Evolutionary conservation across 2,329 filamentous ascomycete species (phyloP).

Genomic region (Clarireedia monteithiana): DNA sequence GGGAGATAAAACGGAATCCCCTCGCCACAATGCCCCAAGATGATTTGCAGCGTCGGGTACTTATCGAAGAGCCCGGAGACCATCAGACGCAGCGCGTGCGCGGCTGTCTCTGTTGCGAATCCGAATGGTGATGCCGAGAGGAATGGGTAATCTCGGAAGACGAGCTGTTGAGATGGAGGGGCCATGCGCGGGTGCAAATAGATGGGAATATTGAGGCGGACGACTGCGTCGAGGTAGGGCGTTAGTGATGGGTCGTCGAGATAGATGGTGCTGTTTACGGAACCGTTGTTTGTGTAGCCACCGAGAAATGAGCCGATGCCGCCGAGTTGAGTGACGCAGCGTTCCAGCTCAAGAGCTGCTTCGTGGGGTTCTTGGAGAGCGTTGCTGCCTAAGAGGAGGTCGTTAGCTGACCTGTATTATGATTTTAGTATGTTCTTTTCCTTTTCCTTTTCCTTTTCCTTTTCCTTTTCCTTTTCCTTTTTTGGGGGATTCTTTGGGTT

Average conservation of each 20-base stretch:
- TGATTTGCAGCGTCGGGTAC: conserved; percentile 17
- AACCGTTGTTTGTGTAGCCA: conserved; percentile 31
- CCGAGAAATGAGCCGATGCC: conserved; percentile 37
- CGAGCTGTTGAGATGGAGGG: conserved; percentile 24
- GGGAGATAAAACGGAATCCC: conserved; percentile 14
- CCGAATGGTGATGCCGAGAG: conserved; percentile 39
- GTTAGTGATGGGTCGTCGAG: conserved; percentile 29
- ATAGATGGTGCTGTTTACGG: conserved; percentile 18
- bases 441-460: too few relatives aligned
- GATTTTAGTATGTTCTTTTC: too few relatives aligned
- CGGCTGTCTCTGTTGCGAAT: conserved; percentile 38
- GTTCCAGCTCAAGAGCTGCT: conserved; percentile 18
- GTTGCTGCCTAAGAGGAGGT: not conserved
- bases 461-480: too few relatives aligned
- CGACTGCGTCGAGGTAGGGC: conserved; percentile 28
- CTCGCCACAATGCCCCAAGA: conserved; percentile 22
- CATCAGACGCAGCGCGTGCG: conserved; percentile 18
- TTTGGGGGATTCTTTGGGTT: too few relatives aligned
- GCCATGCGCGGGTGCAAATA: conserved; percentile 32
- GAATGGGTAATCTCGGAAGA: conserved; percentile 21
- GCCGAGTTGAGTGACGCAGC: conserved; percentile 28
- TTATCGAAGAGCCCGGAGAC: conserved; percentile 17
- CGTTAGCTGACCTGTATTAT: not conserved
- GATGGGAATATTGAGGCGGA: conserved; percentile 34
- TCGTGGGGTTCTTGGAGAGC: conserved; percentile 15